phyloP scores from a whole-genome alignment of 2,329 filamentous ascomycete genomes.

The Penicillium sp. region DNA sequence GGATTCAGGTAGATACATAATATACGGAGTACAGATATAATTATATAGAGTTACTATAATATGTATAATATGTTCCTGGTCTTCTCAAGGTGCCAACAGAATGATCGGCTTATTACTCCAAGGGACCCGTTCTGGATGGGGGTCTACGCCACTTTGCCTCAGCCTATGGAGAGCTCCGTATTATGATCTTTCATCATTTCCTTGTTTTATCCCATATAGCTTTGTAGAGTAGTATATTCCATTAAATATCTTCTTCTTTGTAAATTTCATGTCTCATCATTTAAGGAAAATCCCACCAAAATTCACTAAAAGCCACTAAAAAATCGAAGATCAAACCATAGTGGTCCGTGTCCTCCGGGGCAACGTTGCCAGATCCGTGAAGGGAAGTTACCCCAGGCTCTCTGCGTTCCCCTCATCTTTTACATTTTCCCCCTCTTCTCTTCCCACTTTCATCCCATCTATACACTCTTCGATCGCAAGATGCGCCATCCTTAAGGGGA shows the following conservation, averaged over 20 bases:
- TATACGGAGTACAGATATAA: neutral
- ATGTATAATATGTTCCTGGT: neutral
- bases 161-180: neutral
- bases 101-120: constrained; percentile 13
- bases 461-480: constrained; percentile 5
- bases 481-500: constrained; percentile 28
- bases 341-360: constrained; percentile 26
- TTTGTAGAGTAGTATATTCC: neutral
- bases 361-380: constrained; percentile 26
- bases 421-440: constrained; percentile 1
- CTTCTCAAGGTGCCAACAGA: neutral
- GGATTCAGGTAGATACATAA: no score
- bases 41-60: neutral
- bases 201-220: neutral
- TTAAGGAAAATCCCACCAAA: neutral
- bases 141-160: neutral
- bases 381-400: constrained; percentile 11
- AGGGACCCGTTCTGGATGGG: constrained; percentile 9
- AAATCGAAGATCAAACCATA: constrained; percentile 1
- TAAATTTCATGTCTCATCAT: neutral
- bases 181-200: neutral
- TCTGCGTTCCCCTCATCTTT: constrained; percentile 11
- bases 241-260: neutral
- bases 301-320: neutral
- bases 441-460: constrained; percentile 13